Evolutionary conservation across 75 land plant genomes (phyloP).

Genomic region (Sequoiadendron giganteum): DNA sequence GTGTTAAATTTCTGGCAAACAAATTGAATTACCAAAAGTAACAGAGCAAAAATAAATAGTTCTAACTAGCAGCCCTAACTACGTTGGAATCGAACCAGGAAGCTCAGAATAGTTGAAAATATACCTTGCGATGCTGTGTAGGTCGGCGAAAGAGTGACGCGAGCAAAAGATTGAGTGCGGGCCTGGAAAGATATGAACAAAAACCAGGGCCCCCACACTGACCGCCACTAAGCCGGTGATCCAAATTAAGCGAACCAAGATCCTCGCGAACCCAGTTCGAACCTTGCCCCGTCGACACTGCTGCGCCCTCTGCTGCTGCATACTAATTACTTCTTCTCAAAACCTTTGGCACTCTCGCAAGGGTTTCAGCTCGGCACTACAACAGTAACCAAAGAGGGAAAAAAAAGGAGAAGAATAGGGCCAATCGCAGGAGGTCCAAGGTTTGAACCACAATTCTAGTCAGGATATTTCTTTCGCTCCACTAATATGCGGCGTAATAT

Average conservation of each 20-base stretch:
- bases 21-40: neutral
- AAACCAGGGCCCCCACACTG: neutral
- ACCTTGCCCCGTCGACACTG: neutral
- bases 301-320: slow-evolving; percentile 8
- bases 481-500: neutral
- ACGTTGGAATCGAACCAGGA: neutral
- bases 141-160: neutral
- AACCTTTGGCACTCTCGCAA: neutral
- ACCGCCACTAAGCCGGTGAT: neutral
- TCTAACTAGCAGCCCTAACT: neutral
- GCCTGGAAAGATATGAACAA: neutral
- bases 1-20: neutral
- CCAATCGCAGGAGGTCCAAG: neutral
- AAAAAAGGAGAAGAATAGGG: neutral
- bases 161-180: neutral
- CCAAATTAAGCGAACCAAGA: neutral
- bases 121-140: neutral
- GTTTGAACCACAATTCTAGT: neutral
- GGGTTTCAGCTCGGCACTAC: neutral
- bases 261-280: neutral
- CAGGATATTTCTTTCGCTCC: neutral
- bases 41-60: neutral
- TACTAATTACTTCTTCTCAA: neutral
- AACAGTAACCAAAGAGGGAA: neutral
- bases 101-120: neutral